These are phyloP conservation scores for Alternaria sp. DNA, from an alignment of 2,329 filamentous ascomycete genomes.

Conservation along the genomic window DNA sequence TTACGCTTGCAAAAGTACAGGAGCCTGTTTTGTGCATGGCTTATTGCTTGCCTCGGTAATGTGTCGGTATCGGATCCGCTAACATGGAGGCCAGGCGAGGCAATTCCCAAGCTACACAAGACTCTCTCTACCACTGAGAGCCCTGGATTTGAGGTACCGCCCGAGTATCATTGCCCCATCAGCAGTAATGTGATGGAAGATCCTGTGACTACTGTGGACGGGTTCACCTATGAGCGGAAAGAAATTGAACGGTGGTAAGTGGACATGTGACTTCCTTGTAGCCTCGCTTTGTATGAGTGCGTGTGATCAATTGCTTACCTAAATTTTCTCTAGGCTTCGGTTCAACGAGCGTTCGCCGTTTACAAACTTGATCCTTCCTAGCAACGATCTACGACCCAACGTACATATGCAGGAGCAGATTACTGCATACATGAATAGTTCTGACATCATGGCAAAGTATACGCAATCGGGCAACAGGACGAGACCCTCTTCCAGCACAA, in stretches of 20 bases:
- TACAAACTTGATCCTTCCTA: not conserved
- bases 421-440: not conserved
- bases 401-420: not conserved
- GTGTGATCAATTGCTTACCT: not conserved
- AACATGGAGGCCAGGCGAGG: conserved; percentile 36
- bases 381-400: not conserved
- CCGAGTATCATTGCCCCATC: conserved; percentile 43
- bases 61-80: conserved; percentile 17
- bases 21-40: conserved; percentile 12
- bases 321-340: not conserved
- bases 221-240: conserved; percentile 43
- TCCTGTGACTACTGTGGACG: conserved; percentile 45
- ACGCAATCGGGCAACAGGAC: not conserved
- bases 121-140: not conserved
- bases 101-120: conserved; percentile 21
- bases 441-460: not conserved
- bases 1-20: conserved; percentile 6
- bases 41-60: not conserved
- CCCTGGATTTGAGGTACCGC: conserved; percentile 30
- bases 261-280: not conserved
- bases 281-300: not conserved
- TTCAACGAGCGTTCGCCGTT: not conserved
- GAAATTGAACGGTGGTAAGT: not conserved
- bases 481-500: not conserved
- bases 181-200: conserved; percentile 45